Base-by-base conservation (phyloP, 805 yeast species). In the Kluyveromyces wickerhamii region DNA sequence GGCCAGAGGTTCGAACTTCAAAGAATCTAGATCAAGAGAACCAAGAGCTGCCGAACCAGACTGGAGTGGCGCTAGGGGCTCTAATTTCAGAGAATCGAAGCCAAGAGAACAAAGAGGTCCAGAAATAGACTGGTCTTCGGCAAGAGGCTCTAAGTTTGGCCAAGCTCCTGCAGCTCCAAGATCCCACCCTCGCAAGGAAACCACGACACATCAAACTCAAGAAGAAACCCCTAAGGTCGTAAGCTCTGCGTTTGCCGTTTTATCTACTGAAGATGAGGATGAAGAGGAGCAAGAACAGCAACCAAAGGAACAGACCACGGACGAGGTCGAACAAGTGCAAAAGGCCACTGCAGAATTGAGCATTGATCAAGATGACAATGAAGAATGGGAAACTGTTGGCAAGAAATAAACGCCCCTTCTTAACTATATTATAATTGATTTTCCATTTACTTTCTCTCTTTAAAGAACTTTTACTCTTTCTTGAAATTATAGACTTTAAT, bases 231-330 rank as follows among this genome's bases (percentile, higher is more conserved):
- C 60, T 37, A 57, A 47, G 40, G 51, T 51, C 35, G 67, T 59
- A 52, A 66, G 63, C 47, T 69, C 77, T 23, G 57, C 69, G 3
- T 75, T 65, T 48, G 60, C 67, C 32, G 75, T 74, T 16, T 59
- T 75, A 51, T 62, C 70, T 34, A 54, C 51, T 35, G 77, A 73
- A 21, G 77, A 66, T 35, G 78, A 73, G 4, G 74, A 68, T 2
- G 74, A 67, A 2, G 71, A 66, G 5, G 65, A 62, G 14, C 58
- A 52, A 29, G 59, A 43, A n/a, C 24, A 27, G 12, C 34, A 43
- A 27, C 49, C 39, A 18, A 43, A 42, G n/a, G 39, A 43, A 27
- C 28, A 33, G 15, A 37, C 38, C 9, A 29, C 36, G 13, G 38
- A 39, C 2, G 30, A 40, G 2, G 55, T 46, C 17, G 45, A 47